These are phyloP conservation scores for Aureobasidium lini DNA, from an alignment of 2,329 filamentous ascomycete species.

Conservation along the genomic window DNA sequence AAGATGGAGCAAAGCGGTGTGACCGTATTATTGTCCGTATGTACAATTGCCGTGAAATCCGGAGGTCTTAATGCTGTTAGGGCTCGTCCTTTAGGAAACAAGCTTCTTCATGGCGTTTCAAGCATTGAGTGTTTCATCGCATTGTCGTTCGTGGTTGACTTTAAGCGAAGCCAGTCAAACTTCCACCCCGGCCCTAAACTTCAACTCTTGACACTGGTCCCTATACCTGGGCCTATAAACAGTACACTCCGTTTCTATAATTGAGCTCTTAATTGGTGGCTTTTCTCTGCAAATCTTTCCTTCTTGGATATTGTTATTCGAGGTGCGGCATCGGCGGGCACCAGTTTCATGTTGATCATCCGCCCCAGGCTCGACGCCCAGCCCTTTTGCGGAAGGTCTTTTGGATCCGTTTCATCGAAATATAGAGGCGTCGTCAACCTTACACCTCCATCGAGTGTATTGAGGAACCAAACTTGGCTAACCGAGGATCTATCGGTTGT, in stretches of 20 bases:
- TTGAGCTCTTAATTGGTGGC: neutral
- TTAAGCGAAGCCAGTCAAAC: neutral
- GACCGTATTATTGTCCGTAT: too few species aligned
- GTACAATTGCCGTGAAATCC: too few species aligned
- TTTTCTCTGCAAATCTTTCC: neutral
- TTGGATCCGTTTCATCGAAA: conserved; percentile 1
- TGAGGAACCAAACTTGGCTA: neutral
- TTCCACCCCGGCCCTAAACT: neutral
- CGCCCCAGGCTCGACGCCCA: neutral
- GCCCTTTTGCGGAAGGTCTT: neutral
- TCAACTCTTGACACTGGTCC: too few species aligned
- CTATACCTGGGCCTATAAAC: neutral
- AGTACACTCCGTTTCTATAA: neutral
- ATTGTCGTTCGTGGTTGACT: neutral
- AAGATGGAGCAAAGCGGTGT: too few species aligned
- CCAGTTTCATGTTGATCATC: neutral
- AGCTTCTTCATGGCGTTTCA: neutral
- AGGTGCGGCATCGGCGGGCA: neutral
- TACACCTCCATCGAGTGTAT: neutral
- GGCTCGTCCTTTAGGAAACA: neutral
- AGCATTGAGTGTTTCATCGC: neutral
- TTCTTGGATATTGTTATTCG: neutral
- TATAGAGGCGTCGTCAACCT: neutral
- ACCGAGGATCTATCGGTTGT: neutral
- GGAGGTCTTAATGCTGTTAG: neutral